Percentiles rank a stretch among this genome's conserved stretches.
phyloP scores from a whole-genome alignment of 1,284 basidiomycete species.

The Megacollybia platyphylla region DNA sequence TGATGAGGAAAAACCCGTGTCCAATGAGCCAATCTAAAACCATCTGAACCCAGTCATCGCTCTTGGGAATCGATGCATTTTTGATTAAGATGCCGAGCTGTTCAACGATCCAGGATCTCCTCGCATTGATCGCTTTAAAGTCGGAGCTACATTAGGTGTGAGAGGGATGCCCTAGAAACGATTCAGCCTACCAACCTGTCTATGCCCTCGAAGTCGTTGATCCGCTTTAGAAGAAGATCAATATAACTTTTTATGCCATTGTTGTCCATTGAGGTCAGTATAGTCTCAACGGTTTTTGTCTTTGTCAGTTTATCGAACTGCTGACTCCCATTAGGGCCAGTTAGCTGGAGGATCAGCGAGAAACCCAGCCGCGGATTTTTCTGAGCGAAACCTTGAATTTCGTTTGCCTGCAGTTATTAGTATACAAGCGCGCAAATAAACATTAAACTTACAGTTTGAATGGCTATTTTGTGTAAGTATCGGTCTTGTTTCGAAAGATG shows the following conservation, averaged over 20 bases:
- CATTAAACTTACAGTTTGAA: slow-evolving; percentile 46
- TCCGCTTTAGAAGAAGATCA: slow-evolving; percentile 52
- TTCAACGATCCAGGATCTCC: slow-evolving; percentile 76
- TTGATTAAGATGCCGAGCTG: slow-evolving; percentile 74
- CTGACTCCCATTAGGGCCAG: slow-evolving; percentile 75
- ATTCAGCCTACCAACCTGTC: slow-evolving; percentile 23
- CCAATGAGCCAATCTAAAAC: slow-evolving; percentile 77
- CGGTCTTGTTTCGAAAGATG: slow-evolving; percentile 83
- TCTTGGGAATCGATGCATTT: slow-evolving; percentile 73
- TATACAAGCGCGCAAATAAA: slow-evolving; percentile 1
- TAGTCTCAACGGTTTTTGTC: slow-evolving; percentile 86
- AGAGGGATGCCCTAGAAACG: slow-evolving; percentile 2
- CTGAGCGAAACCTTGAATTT: slow-evolving; percentile 68
- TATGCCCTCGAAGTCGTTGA: slow-evolving; percentile 33
- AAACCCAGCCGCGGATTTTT: slow-evolving; percentile 75
- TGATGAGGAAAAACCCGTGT: slow-evolving; percentile 72
- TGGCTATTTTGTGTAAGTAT: slow-evolving; percentile 81
- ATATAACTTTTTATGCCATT: slow-evolving; percentile 76
- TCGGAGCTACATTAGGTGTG: slow-evolving; percentile 25
- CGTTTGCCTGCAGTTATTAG: slow-evolving; percentile 37
- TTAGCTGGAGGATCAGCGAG: slow-evolving; percentile 76
- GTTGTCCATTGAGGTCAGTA: slow-evolving; percentile 66
- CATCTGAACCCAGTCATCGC: slow-evolving; percentile 64
- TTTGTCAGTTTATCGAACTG: slow-evolving; percentile 90
- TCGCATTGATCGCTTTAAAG: slow-evolving; percentile 33